A percentile compares a stretch with the other conserved stretches of the same genome.
Conservation (phyloP, 148 eudicot species). For the Polygonum aviculare region DNA sequence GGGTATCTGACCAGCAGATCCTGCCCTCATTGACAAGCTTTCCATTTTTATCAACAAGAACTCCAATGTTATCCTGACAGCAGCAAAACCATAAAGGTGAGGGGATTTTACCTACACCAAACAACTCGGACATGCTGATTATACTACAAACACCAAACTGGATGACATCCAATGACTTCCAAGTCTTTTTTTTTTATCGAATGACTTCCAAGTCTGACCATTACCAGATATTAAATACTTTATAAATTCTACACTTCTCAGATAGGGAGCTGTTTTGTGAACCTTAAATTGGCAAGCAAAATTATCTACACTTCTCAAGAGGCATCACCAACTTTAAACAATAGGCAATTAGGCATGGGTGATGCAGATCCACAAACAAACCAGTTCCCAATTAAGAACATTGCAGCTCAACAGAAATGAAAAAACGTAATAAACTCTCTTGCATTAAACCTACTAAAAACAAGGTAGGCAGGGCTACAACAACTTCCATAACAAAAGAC, state of each 20-base stretch:
- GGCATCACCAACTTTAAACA: not conserved
- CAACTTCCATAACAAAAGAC: not conserved
- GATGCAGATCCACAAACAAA: not conserved
- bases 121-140: not conserved
- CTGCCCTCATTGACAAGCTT: slow-evolving; percentile 92
- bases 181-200: not conserved
- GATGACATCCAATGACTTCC: not conserved
- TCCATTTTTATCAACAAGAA: slow-evolving; percentile 92
- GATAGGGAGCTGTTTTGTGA: not conserved
- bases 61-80: slow-evolving; percentile 88
- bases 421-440: not conserved
- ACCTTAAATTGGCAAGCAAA: not conserved
- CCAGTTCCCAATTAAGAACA: not conserved
- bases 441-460: not conserved
- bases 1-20: slow-evolving; percentile 97
- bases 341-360: not conserved
- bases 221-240: not conserved
- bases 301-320: not conserved
- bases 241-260: not conserved
- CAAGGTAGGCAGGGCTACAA: not conserved
- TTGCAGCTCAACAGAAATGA: not conserved
- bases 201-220: not conserved
- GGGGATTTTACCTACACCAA: not conserved
- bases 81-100: slow-evolving; percentile 16
- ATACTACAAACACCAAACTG: not conserved